Conservation (phyloP, 345 rosid species). For the Orychophragmus violaceus region DNA sequence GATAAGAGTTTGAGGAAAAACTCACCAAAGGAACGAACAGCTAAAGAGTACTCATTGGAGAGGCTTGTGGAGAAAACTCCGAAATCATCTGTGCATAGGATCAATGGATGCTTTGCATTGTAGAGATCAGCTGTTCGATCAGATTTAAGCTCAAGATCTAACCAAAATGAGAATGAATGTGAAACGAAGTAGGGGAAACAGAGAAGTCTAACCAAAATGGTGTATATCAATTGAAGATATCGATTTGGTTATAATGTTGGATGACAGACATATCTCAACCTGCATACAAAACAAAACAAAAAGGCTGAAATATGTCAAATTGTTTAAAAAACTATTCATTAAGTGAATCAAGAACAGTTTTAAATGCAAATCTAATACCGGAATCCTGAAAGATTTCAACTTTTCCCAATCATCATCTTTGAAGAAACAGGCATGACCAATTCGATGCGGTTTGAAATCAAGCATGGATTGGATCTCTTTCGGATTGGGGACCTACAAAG, state of each 20-base stretch:
- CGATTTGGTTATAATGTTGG: slow-evolving; percentile 78
- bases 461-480: slow-evolving; percentile 79
- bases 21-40: slow-evolving; percentile 72
- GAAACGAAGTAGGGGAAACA: not conserved
- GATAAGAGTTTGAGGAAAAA: not conserved
- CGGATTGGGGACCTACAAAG: slow-evolving; percentile 73
- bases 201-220: slow-evolving; percentile 64
- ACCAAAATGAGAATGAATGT: not conserved
- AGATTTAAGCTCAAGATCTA: not conserved
- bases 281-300: slow-evolving; percentile 39
- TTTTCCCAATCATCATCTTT: slow-evolving; percentile 53
- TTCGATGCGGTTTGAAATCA: slow-evolving; percentile 73
- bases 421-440: slow-evolving; percentile 88
- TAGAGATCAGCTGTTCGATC: slow-evolving; percentile 61
- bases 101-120: slow-evolving; percentile 62
- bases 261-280: slow-evolving; percentile 98
- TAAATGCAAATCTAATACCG: slow-evolving; percentile 34
- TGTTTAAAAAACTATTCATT: not conserved
- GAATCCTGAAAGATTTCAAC: slow-evolving; percentile 59
- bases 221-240: slow-evolving; percentile 78
- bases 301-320: not conserved
- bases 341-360: not conserved
- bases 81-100: slow-evolving; percentile 79
- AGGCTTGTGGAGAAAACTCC: slow-evolving; percentile 88
- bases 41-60: slow-evolving; percentile 60